phyloP scores from a whole-genome alignment of 305 asterid genomes.

The Withania somnifera region DNA sequence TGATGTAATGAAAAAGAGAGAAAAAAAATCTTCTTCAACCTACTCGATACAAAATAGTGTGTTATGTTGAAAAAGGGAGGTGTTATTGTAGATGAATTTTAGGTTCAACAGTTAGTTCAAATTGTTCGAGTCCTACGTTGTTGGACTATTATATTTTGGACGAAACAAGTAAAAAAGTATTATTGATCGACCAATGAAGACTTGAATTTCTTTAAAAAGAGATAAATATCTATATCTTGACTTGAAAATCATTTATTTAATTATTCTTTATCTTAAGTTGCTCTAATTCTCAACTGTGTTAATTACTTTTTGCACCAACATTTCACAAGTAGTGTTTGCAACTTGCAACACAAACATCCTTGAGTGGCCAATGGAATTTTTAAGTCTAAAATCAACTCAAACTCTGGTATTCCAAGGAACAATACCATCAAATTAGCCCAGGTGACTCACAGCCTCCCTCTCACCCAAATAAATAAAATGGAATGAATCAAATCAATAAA shows the following conservation, averaged over 20 bases:
- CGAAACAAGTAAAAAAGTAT: background rate
- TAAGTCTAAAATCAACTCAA: background rate
- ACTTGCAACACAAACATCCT: background rate
- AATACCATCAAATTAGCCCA: background rate
- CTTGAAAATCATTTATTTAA: background rate
- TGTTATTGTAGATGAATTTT: background rate
- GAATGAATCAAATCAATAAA: too few species aligned
- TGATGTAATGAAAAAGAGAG: too few species aligned
- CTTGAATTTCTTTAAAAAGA: background rate
- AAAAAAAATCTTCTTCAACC: background rate
- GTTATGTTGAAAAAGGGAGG: background rate
- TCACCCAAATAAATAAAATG: too few species aligned
- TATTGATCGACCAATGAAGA: background rate
- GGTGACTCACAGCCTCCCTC: too few species aligned
- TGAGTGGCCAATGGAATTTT: background rate
- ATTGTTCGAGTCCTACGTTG: background rate
- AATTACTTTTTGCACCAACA: background rate
- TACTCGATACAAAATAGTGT: fast-evolving
- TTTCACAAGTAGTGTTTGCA: background rate
- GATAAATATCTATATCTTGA: background rate
- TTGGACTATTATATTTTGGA: background rate
- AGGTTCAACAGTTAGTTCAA: background rate
- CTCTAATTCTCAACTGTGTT: background rate
- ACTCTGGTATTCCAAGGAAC: background rate
- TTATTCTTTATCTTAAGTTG: background rate